Evolutionary conservation across 2,329 filamentous ascomycete genomes (phyloP), one percentile per base, ranked within the genome.

Genomic region (Aspergillus sp.): DNA sequence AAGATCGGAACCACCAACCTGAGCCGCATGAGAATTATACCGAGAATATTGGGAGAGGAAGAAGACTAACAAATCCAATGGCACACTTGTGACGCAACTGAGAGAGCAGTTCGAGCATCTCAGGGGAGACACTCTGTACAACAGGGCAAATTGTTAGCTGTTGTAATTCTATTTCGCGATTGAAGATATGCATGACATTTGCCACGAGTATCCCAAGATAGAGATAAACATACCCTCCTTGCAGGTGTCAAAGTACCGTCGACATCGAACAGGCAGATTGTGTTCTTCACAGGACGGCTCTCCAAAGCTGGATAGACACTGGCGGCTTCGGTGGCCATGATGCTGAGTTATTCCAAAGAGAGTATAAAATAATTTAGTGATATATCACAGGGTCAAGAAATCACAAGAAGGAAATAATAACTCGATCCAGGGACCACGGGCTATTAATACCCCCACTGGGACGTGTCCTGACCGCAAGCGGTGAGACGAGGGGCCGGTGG

Each of bases 241-340:
- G 93, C 84, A 34, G 83, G 86, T 11, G 90, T 93, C 56, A 98
- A 81, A 28, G 93, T 96, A 62, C 82, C 88, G 67, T 98, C 93
- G 48, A 98, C 93, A 71, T 98, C 93, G 71, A 98, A 98, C 52
- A 98, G 85, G 62, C 82, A 84, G 69, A 98, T 87, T 53, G 91
- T 97, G 77, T 93, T 89, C 74, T 90, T 88, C 69, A 96, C 73
- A 35, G 88, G 88, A 56, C 93, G 88, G 60, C 91, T 77, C 66
- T 85, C 79, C 54, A 97, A 81, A 50, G 89, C 81, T 44, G 90
- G 85, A 70, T 84, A 87, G 31, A 62, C 46, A 40, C 60, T 54
- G 30, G 59, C 52, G 42, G 60, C 61, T 44, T 58, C 60, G 9
- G 60, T 59, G 13, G 55, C 44, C 58, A 60, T 60, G 50, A 56